A percentile compares a stretch with the other conserved stretches of the same genome.
These are phyloP conservation scores for Zychaea mexicana DNA, from an alignment of 371 early-diverging fungal species.

Conservation along the genomic window DNA sequence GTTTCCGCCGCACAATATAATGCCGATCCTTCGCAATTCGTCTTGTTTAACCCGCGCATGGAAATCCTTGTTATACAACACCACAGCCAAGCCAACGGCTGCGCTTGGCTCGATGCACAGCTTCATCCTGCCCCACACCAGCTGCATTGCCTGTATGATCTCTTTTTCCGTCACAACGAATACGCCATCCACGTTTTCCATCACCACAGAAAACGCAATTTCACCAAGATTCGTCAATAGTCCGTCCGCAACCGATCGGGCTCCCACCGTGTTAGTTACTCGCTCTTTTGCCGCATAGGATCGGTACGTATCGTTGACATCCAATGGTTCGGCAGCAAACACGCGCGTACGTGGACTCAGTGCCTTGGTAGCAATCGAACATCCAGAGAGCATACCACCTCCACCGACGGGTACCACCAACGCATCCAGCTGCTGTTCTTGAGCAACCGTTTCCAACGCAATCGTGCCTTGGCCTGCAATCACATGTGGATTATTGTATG, in stretches of 20 bases:
- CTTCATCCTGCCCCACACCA: constrained; percentile 57
- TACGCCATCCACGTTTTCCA: constrained; percentile 50
- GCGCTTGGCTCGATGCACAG: constrained; percentile 59
- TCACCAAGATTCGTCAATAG: constrained; percentile 45
- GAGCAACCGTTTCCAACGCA: constrained; percentile 48
- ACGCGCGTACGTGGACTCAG: constrained; percentile 36
- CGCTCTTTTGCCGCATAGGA: constrained; percentile 23
- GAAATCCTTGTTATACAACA: constrained; percentile 45
- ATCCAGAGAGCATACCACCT: constrained; percentile 63
- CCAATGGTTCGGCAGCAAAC: constrained; percentile 55
- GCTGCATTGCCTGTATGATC: constrained; percentile 50
- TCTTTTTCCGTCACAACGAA: constrained; percentile 56
- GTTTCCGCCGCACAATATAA: constrained; percentile 49
- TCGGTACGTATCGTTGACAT: constrained; percentile 42
- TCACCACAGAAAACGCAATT: constrained; percentile 42
- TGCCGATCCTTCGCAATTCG: constrained; percentile 29
- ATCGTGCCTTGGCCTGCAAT: constrained; percentile 96
- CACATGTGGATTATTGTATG: constrained; percentile 47
- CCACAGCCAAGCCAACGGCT: constrained; percentile 52
- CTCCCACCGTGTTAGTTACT: constrained; percentile 10
- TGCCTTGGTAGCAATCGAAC: constrained; percentile 46
- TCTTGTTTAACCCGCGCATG: constrained; percentile 16
- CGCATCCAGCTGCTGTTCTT: constrained; percentile 49
- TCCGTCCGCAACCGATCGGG: constrained; percentile 46
- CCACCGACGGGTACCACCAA: constrained; percentile 60